Evolutionary conservation across 2,329 filamentous ascomycete species (phyloP).

Genomic region (Hymenoscyphus albidus): DNA sequence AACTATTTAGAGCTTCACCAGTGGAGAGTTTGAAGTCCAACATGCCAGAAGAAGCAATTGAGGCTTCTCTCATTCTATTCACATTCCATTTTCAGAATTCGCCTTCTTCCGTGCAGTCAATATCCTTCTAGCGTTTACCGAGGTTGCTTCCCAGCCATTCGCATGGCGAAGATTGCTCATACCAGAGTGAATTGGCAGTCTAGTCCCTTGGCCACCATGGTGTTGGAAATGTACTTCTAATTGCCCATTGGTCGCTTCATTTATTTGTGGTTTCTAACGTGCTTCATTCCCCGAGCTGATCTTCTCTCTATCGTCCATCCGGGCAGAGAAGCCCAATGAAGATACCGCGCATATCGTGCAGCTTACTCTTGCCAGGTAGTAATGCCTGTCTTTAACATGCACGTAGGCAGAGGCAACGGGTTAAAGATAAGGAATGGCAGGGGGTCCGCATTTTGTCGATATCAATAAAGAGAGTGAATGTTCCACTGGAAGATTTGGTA

Average conservation of each 20-base stretch:
- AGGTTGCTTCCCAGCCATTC: conserved; percentile 2
- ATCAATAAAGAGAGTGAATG: background rate
- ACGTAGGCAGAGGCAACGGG: background rate
- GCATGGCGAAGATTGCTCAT: background rate
- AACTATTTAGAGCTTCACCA: background rate
- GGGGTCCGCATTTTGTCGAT: background rate
- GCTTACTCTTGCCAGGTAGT: background rate
- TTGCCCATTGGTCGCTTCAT: background rate
- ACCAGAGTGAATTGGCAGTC: background rate
- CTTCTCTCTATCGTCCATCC: background rate
- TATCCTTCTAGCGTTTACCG: conserved; percentile 2
- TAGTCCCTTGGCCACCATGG: background rate
- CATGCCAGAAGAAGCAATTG: background rate
- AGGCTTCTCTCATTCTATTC: conserved; percentile 3
- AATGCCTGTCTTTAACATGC: background rate
- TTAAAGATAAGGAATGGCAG: background rate
- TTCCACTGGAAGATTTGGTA: background rate
- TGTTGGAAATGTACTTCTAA: background rate
- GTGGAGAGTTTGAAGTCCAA: background rate
- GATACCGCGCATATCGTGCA: background rate
- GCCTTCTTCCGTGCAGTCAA: background rate
- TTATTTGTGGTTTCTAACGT: background rate
- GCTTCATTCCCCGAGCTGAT: background rate
- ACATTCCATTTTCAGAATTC: background rate
- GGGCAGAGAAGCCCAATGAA: background rate